Conservation (phyloP, 768 basidiomycete species). For the Boletus eberwhitei region DNA sequence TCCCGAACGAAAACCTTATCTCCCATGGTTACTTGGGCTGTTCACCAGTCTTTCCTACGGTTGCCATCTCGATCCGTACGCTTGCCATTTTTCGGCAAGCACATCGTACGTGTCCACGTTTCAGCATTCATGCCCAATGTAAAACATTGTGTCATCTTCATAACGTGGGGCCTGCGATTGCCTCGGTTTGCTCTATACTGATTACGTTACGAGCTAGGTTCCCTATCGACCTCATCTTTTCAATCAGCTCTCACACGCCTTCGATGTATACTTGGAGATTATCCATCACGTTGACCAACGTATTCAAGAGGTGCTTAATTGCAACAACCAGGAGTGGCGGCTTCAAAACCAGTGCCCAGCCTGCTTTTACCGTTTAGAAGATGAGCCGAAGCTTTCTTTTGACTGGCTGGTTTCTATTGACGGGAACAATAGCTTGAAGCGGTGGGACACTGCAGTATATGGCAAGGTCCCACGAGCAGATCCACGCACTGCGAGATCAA, state of each 20-base stretch:
- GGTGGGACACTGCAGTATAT: background rate
- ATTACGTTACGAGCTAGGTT: too few relatives aligned
- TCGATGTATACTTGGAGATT: background rate
- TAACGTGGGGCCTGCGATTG: too few relatives aligned
- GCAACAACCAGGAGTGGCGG: too few relatives aligned
- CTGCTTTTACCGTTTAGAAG: slow-evolving; percentile 7
- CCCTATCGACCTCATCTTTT: background rate
- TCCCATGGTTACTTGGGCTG: slow-evolving; percentile 8
- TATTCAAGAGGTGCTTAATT: too few relatives aligned
- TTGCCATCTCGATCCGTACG: slow-evolving; percentile 13
- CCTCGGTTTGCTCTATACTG: too few relatives aligned
- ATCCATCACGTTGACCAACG: background rate
- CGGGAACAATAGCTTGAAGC: too few relatives aligned
- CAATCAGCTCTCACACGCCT: background rate
- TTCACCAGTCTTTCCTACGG: background rate
- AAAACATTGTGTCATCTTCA: background rate
- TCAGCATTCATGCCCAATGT: background rate
- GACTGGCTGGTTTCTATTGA: slow-evolving; percentile 5
- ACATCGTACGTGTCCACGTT: background rate
- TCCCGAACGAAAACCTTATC: slow-evolving; percentile 8
- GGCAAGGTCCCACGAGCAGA: background rate
- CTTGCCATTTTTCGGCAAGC: slow-evolving; percentile 8
- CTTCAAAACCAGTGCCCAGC: too few relatives aligned
- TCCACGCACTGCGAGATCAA: too few relatives aligned
- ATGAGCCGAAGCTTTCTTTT: slow-evolving; percentile 1